phyloP scores from a whole-genome alignment of 2,329 filamentous ascomycete species.

The Taxawa tesnikishii region DNA sequence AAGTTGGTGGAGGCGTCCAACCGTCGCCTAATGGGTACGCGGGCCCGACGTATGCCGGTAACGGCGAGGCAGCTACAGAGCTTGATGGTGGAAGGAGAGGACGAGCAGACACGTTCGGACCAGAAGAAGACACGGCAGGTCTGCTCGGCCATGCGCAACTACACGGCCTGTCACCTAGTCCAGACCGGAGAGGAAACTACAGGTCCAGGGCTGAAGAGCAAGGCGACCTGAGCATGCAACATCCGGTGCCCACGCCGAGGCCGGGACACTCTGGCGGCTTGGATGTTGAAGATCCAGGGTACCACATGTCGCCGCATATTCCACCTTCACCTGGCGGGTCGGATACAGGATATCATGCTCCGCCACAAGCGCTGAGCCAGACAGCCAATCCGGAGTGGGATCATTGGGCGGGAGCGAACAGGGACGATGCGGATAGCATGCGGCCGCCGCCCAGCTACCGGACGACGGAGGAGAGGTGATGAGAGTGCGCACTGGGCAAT shows the following conservation, averaged over 20 bases:
- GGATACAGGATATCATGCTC: not conserved
- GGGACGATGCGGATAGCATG: not conserved
- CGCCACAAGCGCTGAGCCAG: not conserved
- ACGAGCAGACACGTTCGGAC: not conserved
- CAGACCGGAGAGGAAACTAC: not conserved
- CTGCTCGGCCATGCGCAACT: conserved; percentile 5
- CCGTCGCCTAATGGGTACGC: not conserved
- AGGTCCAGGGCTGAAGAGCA: not conserved
- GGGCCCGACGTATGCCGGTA: conserved; percentile 1
- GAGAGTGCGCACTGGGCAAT: no score
- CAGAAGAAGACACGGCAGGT: conserved; percentile 5
- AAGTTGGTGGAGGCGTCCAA: conserved; percentile 1
- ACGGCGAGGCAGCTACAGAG: not conserved
- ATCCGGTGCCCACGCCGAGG: not conserved
- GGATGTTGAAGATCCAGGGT: not conserved
- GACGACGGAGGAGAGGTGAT: not conserved
- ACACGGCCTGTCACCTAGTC: not conserved
- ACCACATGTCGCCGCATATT: not conserved
- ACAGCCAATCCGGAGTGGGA: not conserved
- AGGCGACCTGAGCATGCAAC: not conserved
- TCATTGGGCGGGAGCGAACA: not conserved
- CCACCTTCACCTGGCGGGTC: not conserved
- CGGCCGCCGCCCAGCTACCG: not conserved
- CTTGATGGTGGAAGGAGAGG: not conserved
- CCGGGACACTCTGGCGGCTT: not conserved